Conservation (phyloP, 345 rosid species). For the Theobroma cacao region DNA sequence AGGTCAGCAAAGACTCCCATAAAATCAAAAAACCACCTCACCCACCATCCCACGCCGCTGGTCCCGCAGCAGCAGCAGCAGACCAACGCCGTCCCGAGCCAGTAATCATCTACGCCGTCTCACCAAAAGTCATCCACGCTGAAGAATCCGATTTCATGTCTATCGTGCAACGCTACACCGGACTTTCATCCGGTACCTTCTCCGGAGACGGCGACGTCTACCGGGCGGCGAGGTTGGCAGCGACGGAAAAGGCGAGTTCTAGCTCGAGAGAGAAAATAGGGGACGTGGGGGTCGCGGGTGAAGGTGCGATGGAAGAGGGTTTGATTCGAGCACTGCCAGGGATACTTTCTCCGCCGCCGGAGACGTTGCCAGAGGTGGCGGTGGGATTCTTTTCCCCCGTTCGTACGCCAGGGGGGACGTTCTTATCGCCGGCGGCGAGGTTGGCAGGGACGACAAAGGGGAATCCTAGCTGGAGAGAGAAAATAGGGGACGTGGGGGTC, state of each 20-base stretch:
- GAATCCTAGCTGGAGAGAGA: constrained; percentile 60
- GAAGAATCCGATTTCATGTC: constrained; percentile 64
- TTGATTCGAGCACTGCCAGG: constrained; percentile 39
- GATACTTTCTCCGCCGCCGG: constrained; percentile 72
- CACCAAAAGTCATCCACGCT: constrained; percentile 78
- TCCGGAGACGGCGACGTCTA: constrained; percentile 41
- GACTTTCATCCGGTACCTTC: constrained; percentile 52
- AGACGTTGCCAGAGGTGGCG: constrained; percentile 39
- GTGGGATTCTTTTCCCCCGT: too few species aligned
- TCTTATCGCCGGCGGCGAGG: constrained; percentile 86
- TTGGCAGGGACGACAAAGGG: constrained; percentile 67
- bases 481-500: constrained; percentile 13
- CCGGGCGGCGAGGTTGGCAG: constrained; percentile 82
- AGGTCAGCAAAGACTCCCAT: constrained; percentile 61
- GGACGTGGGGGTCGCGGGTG: constrained; percentile 18
- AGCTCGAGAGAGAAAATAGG: constrained; percentile 40
- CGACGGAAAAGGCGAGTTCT: constrained; percentile 65
- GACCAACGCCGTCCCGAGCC: constrained; percentile 40
- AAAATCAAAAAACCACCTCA: constrained; percentile 52
- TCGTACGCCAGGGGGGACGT: constrained; percentile 27
- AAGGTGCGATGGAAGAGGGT: constrained; percentile 30
- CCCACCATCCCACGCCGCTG: constrained; percentile 33
- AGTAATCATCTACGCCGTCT: constrained; percentile 72
- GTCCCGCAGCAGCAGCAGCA: constrained; percentile 12
- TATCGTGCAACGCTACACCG: constrained; percentile 87